Evolutionary conservation across 1,284 basidiomycete genomes (phyloP).

Genomic region (Trichosporon inkin): DNA sequence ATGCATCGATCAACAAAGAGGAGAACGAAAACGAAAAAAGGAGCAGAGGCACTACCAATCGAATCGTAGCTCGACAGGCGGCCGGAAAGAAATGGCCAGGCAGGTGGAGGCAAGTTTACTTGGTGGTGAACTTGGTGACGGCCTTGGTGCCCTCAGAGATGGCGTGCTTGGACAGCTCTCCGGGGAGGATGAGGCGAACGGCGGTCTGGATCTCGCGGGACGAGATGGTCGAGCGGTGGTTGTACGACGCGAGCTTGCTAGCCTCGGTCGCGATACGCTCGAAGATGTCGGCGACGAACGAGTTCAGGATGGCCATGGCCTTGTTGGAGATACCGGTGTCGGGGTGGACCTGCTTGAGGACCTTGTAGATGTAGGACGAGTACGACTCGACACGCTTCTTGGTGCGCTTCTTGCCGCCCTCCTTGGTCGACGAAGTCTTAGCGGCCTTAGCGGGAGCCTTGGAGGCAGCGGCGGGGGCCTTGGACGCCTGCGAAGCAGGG

Average conservation of each 20-base stretch:
- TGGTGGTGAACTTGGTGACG: slow-evolving; percentile 57
- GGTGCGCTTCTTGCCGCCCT: slow-evolving; percentile 78
- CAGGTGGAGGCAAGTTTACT: slow-evolving; percentile 38
- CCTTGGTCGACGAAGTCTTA: slow-evolving; percentile 65
- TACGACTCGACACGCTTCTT: slow-evolving; percentile 86
- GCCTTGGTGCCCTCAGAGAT: slow-evolving; percentile 68
- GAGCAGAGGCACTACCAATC: background rate
- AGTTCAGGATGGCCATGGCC: slow-evolving; percentile 92
- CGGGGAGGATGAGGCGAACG: slow-evolving; percentile 83
- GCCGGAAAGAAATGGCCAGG: background rate
- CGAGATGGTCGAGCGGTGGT: slow-evolving; percentile 90
- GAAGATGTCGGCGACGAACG: slow-evolving; percentile 88
- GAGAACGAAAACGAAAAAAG: slow-evolving; percentile 22
- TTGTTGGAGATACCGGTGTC: slow-evolving; percentile 94
- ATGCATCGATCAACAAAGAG: slow-evolving; percentile 23
- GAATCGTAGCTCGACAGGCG: background rate
- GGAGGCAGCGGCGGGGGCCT: slow-evolving; percentile 53
- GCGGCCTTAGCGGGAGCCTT: slow-evolving; percentile 60
- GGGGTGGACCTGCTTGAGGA: slow-evolving; percentile 69
- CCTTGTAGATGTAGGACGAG: slow-evolving; percentile 90
- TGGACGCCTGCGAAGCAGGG: slow-evolving; percentile 60
- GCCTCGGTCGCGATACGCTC: slow-evolving; percentile 88
- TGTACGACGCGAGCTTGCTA: slow-evolving; percentile 84
- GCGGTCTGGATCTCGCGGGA: slow-evolving; percentile 90
- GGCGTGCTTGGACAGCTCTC: slow-evolving; percentile 74